Evolutionary conservation across 768 basidiomycete genomes (phyloP).

Genomic region (Tulasnella sp.): DNA sequence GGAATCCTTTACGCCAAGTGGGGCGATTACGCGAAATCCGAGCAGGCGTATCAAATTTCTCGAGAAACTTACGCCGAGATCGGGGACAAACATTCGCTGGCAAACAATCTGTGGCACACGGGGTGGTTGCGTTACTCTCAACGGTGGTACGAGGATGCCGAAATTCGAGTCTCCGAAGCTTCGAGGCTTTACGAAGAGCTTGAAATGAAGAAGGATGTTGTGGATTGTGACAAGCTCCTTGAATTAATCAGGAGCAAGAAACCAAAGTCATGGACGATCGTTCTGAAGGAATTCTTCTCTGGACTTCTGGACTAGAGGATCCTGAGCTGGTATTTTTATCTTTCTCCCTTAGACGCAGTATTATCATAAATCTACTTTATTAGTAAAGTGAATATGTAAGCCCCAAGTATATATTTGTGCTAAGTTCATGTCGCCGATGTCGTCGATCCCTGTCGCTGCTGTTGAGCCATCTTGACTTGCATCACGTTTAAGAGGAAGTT

Average conservation of each 20-base stretch:
- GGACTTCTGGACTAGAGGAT: neutral
- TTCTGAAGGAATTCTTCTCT: neutral
- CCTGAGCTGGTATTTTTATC: neutral
- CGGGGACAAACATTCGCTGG: neutral
- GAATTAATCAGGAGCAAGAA: neutral
- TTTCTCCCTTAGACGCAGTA: too few species aligned
- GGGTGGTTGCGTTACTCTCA: neutral
- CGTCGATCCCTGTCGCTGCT: constrained; percentile 13
- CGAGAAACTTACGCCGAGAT: neutral
- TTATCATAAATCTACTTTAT: too few species aligned
- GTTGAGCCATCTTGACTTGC: constrained; percentile 45
- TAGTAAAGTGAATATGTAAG: too few species aligned
- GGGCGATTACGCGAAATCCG: neutral
- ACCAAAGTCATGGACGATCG: neutral
- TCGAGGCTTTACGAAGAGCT: neutral
- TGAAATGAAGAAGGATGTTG: neutral
- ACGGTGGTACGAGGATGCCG: neutral
- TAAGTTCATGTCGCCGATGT: too few species aligned
- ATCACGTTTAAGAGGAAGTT: constrained; percentile 60
- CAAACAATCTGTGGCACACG: neutral
- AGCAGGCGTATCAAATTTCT: neutral
- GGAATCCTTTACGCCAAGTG: neutral
- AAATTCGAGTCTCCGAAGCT: neutral
- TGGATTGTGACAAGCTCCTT: neutral
- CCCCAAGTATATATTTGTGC: too few species aligned